Percentiles rank a stretch among this genome's conserved stretches.
These are phyloP conservation scores for Farysia itapuensis DNA, from an alignment of 1,284 basidiomycete species.

Conservation along the genomic window DNA sequence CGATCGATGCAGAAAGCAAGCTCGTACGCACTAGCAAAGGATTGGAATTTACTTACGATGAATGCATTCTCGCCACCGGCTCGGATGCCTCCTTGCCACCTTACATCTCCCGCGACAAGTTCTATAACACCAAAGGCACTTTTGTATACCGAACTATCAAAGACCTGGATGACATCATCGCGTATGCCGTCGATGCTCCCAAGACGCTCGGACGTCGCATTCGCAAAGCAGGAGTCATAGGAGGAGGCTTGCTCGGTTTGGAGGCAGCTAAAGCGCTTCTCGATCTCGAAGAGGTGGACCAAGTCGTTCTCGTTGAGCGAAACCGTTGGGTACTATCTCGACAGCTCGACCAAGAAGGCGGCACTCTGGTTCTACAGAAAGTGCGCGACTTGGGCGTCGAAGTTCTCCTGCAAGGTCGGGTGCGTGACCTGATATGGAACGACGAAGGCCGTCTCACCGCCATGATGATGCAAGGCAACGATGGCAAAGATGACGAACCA, in stretches of 20 bases:
- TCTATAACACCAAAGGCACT: slow-evolving; percentile 64
- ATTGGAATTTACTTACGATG: slow-evolving; percentile 66
- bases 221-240: slow-evolving; percentile 66
- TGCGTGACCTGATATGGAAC: slow-evolving; percentile 55
- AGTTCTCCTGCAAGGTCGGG: slow-evolving; percentile 66
- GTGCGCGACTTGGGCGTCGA: slow-evolving; percentile 71
- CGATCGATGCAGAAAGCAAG: slow-evolving; percentile 64
- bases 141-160: slow-evolving; percentile 75
- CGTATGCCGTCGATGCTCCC: slow-evolving; percentile 31
- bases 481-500: slow-evolving; percentile 54
- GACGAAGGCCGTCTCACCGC: slow-evolving; percentile 37
- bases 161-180: slow-evolving; percentile 49
- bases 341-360: slow-evolving; percentile 72
- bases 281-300: slow-evolving; percentile 65
- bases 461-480: slow-evolving; percentile 46
- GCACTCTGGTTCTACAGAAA: slow-evolving; percentile 70
- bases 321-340: slow-evolving; percentile 70
- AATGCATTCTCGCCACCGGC: slow-evolving; percentile 68
- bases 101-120: slow-evolving; percentile 65
- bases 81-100: slow-evolving; percentile 71
- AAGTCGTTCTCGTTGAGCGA: slow-evolving; percentile 68
- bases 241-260: slow-evolving; percentile 73
- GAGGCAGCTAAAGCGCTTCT: slow-evolving; percentile 75
- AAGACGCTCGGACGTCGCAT: slow-evolving; percentile 29
- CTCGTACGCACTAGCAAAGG: slow-evolving; percentile 65